phyloP scores from a whole-genome alignment of 805 yeast species.

The Wickerhamiella lipophila region DNA sequence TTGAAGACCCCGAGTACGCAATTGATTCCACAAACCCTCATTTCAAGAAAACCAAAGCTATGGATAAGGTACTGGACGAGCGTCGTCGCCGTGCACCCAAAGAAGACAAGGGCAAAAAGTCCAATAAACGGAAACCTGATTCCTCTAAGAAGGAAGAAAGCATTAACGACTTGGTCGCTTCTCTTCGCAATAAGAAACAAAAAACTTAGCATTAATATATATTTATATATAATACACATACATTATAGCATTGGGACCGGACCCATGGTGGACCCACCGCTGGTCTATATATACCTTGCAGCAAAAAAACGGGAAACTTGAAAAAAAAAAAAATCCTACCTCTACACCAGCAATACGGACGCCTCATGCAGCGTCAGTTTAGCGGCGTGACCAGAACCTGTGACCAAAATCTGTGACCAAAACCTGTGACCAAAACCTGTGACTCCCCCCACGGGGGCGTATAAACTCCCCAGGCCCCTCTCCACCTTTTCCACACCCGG shows the following conservation, averaged over 20 bases:
- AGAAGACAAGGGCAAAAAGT: conserved; percentile 3
- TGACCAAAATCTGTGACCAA: too few species aligned
- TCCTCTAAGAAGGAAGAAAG: not conserved
- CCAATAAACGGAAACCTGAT: not conserved
- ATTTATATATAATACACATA: too few species aligned
- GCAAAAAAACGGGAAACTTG: too few species aligned
- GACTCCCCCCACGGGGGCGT: too few species aligned
- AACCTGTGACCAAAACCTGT: too few species aligned
- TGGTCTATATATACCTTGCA: too few species aligned
- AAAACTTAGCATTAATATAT: conserved; percentile 5
- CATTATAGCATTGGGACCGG: too few species aligned
- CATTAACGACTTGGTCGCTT: conserved; percentile 3
- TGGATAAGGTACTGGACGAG: conserved; percentile 71
- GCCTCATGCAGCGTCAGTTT: too few species aligned
- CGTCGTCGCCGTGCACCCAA: conserved; percentile 31
- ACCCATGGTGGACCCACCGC: too few species aligned
- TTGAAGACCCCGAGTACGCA: conserved; percentile 78
- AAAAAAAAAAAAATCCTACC: too few species aligned
- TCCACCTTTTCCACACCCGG: not conserved
- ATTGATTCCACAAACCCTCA: conserved; percentile 91
- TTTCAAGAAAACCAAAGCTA: conserved; percentile 73
- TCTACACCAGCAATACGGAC: too few species aligned
- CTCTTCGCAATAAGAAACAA: conserved; percentile 7
- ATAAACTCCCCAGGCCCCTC: not conserved
- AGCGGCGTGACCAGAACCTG: too few species aligned